Percentiles rank a stretch among this genome's conserved stretches.
Conservation (phyloP, 2,329 filamentous ascomycete genomes). For the Mariannaea sp. region DNA sequence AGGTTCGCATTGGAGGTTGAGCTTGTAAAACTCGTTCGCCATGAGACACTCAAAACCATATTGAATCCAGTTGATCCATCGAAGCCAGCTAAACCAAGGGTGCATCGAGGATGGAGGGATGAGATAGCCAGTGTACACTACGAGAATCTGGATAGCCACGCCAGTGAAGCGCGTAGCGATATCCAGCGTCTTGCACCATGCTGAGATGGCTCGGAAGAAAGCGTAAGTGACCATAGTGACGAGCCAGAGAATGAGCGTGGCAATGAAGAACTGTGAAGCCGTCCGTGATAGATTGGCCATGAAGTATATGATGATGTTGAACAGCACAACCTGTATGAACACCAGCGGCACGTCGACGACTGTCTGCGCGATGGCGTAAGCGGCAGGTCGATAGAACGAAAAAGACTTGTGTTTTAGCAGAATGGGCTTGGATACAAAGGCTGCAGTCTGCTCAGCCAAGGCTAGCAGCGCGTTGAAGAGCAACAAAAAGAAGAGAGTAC, state of each 20-base stretch:
- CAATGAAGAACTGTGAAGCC: conserved; percentile 70
- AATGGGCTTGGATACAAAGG: conserved; percentile 67
- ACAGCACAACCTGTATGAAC: conserved; percentile 66
- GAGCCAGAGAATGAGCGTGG: conserved; percentile 64
- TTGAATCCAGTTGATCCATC: conserved; percentile 70
- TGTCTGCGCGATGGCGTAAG: conserved; percentile 61
- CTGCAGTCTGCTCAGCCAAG: conserved; percentile 71
- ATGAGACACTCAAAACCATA: conserved; percentile 72
- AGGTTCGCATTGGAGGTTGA: conserved; percentile 62
- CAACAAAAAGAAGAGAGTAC: conserved; percentile 55
- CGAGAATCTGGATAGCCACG: conserved; percentile 63
- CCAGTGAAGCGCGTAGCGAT: conserved; percentile 65
- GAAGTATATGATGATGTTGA: conserved; percentile 77
- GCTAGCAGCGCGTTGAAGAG: conserved; percentile 69
- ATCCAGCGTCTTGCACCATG: conserved; percentile 63
- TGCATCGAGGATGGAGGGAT: conserved; percentile 62
- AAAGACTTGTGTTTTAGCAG: conserved; percentile 73
- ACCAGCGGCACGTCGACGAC: conserved; percentile 66
- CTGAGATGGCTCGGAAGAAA: conserved; percentile 63
- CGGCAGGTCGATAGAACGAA: conserved; percentile 66
- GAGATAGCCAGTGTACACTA: conserved; percentile 71
- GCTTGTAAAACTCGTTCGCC: conserved; percentile 64
- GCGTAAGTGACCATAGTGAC: conserved; percentile 62
- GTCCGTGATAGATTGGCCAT: conserved; percentile 72
- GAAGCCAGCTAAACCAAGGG: conserved; percentile 68